Evolutionary conservation across 192 early-diverging fungal species (phyloP).

Genomic region (Coemansia sp.): DNA sequence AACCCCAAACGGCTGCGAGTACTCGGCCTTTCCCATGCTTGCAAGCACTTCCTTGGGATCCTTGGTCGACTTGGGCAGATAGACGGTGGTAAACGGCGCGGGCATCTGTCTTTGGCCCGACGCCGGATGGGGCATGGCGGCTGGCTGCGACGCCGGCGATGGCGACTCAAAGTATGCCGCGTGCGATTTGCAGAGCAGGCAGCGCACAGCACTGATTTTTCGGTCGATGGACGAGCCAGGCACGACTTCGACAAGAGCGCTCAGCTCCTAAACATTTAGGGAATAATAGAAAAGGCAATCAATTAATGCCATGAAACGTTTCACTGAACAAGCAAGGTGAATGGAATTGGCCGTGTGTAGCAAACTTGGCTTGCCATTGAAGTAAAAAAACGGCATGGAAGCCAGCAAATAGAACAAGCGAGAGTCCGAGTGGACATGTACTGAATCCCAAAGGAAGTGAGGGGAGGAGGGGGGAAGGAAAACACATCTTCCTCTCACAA

Average conservation of each 20-base stretch:
- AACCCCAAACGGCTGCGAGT: slow-evolving; percentile 49
- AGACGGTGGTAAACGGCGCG: slow-evolving; percentile 20
- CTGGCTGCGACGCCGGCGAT: slow-evolving; percentile 1
- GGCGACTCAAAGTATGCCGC: slow-evolving; percentile 33
- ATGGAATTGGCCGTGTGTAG: too few relatives aligned
- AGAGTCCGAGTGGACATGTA: too few relatives aligned
- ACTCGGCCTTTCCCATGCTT: slow-evolving; percentile 29
- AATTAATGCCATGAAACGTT: not conserved
- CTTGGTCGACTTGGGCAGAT: slow-evolving; percentile 27
- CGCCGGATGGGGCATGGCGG: not conserved
- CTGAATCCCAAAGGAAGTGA: too few relatives aligned
- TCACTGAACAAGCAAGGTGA: not conserved
- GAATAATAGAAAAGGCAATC: not conserved
- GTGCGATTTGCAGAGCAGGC: slow-evolving; percentile 45
- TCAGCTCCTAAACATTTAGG: slow-evolving; percentile 28
- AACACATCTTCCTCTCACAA: too few relatives aligned
- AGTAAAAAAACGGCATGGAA: too few relatives aligned
- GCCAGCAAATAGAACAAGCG: too few relatives aligned
- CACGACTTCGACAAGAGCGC: slow-evolving; percentile 44
- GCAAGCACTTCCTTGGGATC: slow-evolving; percentile 14
- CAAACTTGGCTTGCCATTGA: too few relatives aligned
- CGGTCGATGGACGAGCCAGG: slow-evolving; percentile 52
- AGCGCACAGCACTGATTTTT: slow-evolving; percentile 51
- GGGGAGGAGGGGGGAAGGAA: too few relatives aligned
- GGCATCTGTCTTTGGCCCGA: slow-evolving; percentile 24